Percentiles rank a stretch among this genome's conserved stretches.
phyloP scores from a whole-genome alignment of 768 basidiomycete genomes.

The Termitomyces sp. region DNA sequence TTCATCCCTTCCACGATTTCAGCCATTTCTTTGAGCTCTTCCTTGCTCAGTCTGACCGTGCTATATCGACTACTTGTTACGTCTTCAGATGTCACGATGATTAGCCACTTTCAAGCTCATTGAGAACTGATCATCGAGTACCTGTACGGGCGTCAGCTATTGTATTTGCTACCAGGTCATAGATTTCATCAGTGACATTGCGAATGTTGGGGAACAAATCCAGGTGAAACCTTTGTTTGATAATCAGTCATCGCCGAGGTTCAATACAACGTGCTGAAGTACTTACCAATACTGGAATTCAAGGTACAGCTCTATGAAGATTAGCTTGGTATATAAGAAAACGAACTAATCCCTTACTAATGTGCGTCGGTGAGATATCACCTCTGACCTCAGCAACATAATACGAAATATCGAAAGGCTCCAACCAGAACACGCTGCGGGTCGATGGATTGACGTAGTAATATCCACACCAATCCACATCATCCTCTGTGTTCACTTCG shows the following conservation, averaged over 20 bases:
- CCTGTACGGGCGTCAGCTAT: constrained; percentile 7
- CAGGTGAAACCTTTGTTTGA: constrained; percentile 2
- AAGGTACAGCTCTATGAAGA: constrained; percentile 2
- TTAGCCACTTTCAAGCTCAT: not conserved
- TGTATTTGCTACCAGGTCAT: not conserved
- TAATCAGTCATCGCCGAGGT: not conserved
- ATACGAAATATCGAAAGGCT: constrained; percentile 1
- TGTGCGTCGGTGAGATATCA: not conserved
- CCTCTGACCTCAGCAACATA: not conserved
- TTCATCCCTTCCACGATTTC: constrained; percentile 4
- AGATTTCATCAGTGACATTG: not conserved
- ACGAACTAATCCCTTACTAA: not conserved
- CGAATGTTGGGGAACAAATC: not conserved
- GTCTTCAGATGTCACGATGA: not conserved
- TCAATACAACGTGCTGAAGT: not conserved
- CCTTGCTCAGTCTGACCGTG: not conserved
- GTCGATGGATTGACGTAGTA: not conserved
- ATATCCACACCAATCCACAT: not conserved
- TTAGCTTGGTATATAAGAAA: not conserved
- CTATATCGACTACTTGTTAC: not conserved
- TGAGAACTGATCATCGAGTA: not conserved
- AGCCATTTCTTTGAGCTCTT: constrained; percentile 2
- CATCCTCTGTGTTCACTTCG: not conserved
- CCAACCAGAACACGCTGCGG: constrained; percentile 2
- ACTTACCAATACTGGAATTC: constrained; percentile 9